These are phyloP conservation scores for Hortiboletus flavorubellus DNA, from an alignment of 768 basidiomycete genomes.

Conservation along the genomic window DNA sequence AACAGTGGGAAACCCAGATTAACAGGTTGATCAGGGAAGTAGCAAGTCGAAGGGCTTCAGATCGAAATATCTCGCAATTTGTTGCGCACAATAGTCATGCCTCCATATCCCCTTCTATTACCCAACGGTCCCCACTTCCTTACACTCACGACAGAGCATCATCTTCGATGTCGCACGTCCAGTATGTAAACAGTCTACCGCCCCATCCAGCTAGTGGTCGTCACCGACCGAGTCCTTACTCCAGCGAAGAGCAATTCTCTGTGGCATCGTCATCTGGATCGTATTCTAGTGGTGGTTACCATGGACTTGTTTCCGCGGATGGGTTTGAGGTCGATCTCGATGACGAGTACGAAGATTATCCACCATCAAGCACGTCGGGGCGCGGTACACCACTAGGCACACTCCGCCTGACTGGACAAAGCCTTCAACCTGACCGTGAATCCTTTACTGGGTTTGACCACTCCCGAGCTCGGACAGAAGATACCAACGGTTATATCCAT, in stretches of 20 bases:
- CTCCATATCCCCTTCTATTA: conserved; percentile 34
- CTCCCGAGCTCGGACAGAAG: conserved; percentile 68
- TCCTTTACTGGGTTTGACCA: conserved; percentile 45
- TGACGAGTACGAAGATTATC: conserved; percentile 77
- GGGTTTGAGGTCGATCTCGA: conserved; percentile 74
- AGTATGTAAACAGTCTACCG: conserved; percentile 31
- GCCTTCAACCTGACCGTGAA: conserved; percentile 58
- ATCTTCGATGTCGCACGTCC: conserved; percentile 31
- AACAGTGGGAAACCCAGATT: conserved; percentile 88
- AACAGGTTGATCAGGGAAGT: conserved; percentile 82
- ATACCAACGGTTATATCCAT: conserved; percentile 58
- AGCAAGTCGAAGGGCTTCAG: conserved; percentile 64
- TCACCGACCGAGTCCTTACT: conserved; percentile 35
- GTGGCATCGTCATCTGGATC: conserved; percentile 30
- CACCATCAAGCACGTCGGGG: conserved; percentile 53
- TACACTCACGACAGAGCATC: conserved; percentile 37
- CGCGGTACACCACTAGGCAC: conserved; percentile 70
- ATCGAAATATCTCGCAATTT: conserved; percentile 57
- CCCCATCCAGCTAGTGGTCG: conserved; percentile 35
- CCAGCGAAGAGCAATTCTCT: conserved; percentile 39
- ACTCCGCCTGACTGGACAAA: conserved; percentile 55
- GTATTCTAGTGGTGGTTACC: conserved; percentile 20
- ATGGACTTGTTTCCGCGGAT: conserved; percentile 52
- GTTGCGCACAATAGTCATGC: conserved; percentile 40
- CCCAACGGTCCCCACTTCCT: conserved; percentile 35